Evolutionary conservation across 176 grass and related monocot species (phyloP).

Genomic region (Oryza officinalis): DNA sequence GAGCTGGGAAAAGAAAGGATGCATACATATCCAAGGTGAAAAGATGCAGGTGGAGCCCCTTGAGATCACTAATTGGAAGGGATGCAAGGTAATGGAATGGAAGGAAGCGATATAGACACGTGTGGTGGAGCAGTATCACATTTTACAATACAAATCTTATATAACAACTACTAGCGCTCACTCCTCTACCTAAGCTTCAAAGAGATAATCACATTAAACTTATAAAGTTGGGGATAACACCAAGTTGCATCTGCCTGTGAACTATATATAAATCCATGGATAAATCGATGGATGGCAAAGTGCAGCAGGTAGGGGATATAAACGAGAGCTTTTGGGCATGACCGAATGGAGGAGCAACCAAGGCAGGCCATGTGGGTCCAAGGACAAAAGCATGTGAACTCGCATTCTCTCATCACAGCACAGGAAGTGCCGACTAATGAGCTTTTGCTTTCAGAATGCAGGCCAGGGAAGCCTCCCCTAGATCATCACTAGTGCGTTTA

Average conservation of each 20-base stretch:
- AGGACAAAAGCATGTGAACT: constrained; percentile 35
- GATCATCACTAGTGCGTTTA: neutral
- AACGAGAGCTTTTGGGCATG: neutral
- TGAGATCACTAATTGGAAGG: neutral
- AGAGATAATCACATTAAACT: neutral
- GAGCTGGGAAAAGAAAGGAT: neutral
- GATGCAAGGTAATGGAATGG: neutral
- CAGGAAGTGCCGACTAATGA: neutral
- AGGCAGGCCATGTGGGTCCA: constrained; percentile 19
- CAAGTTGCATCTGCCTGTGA: neutral
- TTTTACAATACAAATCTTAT: neutral
- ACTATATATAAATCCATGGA: neutral
- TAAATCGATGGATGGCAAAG: neutral
- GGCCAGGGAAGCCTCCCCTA: constrained; percentile 38
- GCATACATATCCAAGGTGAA: neutral
- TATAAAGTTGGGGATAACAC: neutral
- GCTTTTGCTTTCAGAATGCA: constrained; percentile 15
- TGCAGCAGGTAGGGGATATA: neutral
- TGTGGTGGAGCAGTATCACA: constrained; percentile 15
- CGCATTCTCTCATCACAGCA: constrained; percentile 13
- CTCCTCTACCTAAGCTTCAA: neutral
- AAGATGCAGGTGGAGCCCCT: constrained; percentile 15
- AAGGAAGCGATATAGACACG: constrained; percentile 9
- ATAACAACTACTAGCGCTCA: neutral
- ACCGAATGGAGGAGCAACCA: neutral